Evolutionary conservation across 228 moss, liverwort and hornwort species (phyloP).

Genomic region (Sphagnum fallax): DNA sequence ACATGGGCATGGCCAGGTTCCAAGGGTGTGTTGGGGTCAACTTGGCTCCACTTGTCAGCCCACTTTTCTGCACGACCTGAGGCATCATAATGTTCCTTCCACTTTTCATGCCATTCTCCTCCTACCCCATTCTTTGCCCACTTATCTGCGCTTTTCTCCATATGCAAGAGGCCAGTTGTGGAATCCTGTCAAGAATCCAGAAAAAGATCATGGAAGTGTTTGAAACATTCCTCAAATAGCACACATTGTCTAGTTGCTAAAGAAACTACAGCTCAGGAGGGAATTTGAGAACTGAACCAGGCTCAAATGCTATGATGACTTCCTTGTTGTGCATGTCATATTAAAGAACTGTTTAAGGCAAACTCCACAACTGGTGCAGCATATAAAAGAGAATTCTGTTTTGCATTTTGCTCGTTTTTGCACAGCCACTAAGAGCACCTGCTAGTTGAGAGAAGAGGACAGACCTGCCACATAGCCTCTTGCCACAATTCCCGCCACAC

Average conservation of each 20-base stretch:
- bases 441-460: background rate
- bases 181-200: slow-evolving; percentile 43
- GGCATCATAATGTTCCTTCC: slow-evolving; percentile 93
- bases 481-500: slow-evolving; percentile 98
- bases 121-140: slow-evolving; percentile 78
- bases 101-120: slow-evolving; percentile 95
- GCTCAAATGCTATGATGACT: no score
- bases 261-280: background rate
- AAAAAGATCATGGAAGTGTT: background rate
- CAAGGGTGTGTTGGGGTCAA: slow-evolving; percentile 57
- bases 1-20: slow-evolving; percentile 93
- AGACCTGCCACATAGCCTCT: slow-evolving; percentile 98
- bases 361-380: no score
- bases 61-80: slow-evolving; percentile 84
- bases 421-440: no score
- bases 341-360: no score
- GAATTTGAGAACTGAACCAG: background rate
- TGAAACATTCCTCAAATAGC: background rate
- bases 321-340: no score
- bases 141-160: slow-evolving; percentile 88
- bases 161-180: slow-evolving; percentile 62
- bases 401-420: no score
- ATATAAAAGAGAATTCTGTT: no score
- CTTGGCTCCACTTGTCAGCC: slow-evolving; percentile 96
- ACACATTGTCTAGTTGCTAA: background rate